Evolutionary conservation across 805 yeast species (phyloP).

Genomic region (fission yeast (Schizosaccharomyces pombe)): DNA sequence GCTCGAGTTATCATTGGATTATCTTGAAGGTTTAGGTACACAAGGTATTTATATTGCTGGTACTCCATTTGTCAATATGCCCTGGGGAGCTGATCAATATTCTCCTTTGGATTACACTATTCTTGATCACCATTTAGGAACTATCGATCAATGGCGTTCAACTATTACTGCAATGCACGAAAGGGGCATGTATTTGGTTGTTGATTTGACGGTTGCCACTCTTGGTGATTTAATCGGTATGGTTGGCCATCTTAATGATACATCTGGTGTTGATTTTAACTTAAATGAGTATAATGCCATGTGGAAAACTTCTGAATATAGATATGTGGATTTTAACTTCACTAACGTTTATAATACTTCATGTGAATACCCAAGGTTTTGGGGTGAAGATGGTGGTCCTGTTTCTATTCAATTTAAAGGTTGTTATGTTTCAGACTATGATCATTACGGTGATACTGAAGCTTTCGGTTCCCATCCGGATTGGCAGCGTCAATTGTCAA

Average conservation of each 20-base stretch:
- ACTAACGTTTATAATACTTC: not conserved
- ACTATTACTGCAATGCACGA: not conserved
- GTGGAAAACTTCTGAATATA: not conserved
- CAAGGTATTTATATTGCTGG: conserved; percentile 4
- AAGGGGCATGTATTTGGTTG: not conserved
- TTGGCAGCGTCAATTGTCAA: conserved; percentile 6
- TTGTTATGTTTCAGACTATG: conserved; percentile 3
- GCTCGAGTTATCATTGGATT: not conserved
- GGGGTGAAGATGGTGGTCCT: conserved; percentile 5
- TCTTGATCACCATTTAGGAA: conserved; percentile 4
- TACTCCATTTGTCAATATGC: conserved; percentile 3
- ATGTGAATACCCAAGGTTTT: conserved; percentile 1
- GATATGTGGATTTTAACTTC: conserved; percentile 1
- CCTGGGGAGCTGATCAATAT: conserved; percentile 4
- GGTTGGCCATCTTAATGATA: not conserved
- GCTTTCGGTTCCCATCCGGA: conserved; percentile 5
- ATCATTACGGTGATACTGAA: conserved; percentile 5
- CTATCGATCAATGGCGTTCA: conserved; percentile 4
- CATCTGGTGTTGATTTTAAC: not conserved
- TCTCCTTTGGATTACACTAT: conserved; percentile 5
- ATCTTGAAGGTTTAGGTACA: conserved; percentile 1
- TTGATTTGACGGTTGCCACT: conserved; percentile 5
- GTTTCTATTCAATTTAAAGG: not conserved
- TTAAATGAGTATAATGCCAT: not conserved
- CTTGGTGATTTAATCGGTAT: conserved; percentile 4